A percentile compares a stretch with the other conserved stretches of the same genome.
Evolutionary conservation across 129 eudicot genomes (phyloP).

Genomic region (Daucus carota): DH1_v3.0 NC_030381.2:46534001-46534500

Average conservation of each 20-base stretch:
- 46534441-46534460: neutral
- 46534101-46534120: neutral
- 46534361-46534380: constrained; percentile 63
- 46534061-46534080: neutral
- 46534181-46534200: neutral
- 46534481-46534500: neutral
- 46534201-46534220: neutral
- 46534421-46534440: constrained; percentile 5
- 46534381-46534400: constrained; percentile 44
- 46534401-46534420: constrained; percentile 73
- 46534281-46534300: constrained; percentile 58
- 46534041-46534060: neutral
- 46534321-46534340: constrained; percentile 54
- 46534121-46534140: neutral
- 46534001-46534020: neutral
- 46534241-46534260: neutral
- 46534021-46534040: neutral
- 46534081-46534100: neutral
- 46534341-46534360: constrained; percentile 51
- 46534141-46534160: neutral
- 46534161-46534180: neutral
- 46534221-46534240: neutral
- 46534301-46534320: constrained; percentile 57
- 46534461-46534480: neutral
- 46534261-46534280: constrained; percentile 54